Evolutionary conservation across 768 basidiomycete genomes (phyloP), one percentile per base, ranked within the genome.

Genomic region (Cystobasidium ongulense): DNA sequence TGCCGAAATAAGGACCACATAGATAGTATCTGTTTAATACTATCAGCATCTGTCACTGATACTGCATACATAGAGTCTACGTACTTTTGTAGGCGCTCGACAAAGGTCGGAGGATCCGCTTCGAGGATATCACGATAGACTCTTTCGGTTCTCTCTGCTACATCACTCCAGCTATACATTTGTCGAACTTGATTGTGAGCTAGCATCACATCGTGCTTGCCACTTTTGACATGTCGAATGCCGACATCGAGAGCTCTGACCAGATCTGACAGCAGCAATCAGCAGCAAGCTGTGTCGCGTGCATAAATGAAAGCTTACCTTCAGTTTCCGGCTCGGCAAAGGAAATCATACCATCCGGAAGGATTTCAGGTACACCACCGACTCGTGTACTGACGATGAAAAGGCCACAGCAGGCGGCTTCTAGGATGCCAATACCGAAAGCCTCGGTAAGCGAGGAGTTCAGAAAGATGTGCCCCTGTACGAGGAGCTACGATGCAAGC

Each of bases 391-490:
- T 89, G 62, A 98, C 95, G 63, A 97, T 89, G 79, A 95, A 95
- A 18, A 97, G 84, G 0, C 96, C 95, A 0, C 92, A 88, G 76
- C 91, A 94, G 0, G 96, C 96, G 0, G 95, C 96, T 83, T 99
- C 96, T 52, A 99, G 85, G 76, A 95, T 93, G n/a, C 90, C 91
- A 76, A 95, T 98, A 0, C 96, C 95, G 77, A 98, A 99, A 0
- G 96, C 87, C 80, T 98, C 96, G 0, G 95, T 98, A 29, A 98
- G 85, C 0, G 92, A 94, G 0, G 96, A 94, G 79, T 94, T 96
- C 84, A 99, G 84, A 82, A 89, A 99, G 74, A 99, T 93, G 15
- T 90, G 85, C 0, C 94, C 96, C 52, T 87, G 87, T 7, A 84
- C 84, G 13, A 99, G 85, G n/a, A 96, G 88, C 91, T 93, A 76